Evolutionary conservation across 495 filamentous ascomycete species (phyloP), one percentile per base, ranked within the genome.

Genomic region (Alectoria sarmentosa): DNA sequence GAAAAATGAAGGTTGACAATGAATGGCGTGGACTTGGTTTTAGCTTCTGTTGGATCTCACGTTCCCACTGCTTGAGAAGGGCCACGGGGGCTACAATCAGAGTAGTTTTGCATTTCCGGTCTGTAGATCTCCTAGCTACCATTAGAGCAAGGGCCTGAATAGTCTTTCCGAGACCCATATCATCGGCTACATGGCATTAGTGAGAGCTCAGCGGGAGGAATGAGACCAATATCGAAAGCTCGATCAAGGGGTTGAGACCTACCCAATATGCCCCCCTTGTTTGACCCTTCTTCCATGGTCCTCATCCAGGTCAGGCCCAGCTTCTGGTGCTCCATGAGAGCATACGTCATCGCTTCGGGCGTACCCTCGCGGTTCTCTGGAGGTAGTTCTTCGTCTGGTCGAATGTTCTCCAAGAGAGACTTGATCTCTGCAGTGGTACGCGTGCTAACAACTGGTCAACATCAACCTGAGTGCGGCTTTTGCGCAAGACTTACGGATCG

Each of bases 111-210:
- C 82, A 79, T 13, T 76, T 69, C n/a, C 75, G 76, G 70, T 92
- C 82, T 2, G 74, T 69, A 0, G 90, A 87, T 19, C 82, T 85
- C 34, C 85, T 80, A n/a, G 85, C 82, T 2, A 93, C 80, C 66
- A 98, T 89, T 39, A 98, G 81, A 3, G 94, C 86, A 30, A 98
- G 79, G 21, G 91, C 85, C 67, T 92, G 89, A 57, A 98, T 88
- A 3, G 94, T 98, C 77, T 98, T 98, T 28, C 94, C 94, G 14
- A 98, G 80, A 15, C 94, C 94, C 94, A 98, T 98, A 59, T 92
- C 91, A 71, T 96, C 90, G 6, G 90, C 91, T 56, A 94, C 17
- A 21, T 52, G 14, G 34, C 13, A 54, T 62, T 37, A 62, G 60
- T 38, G 26, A 44, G 7, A 62, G 41, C n/a, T 30, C 23, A 46